Evolutionary conservation across 106 monocot species (phyloP), one percentile per base, ranked within the genome.

Genomic region (Dendrobium chrysotoxum): DNA sequence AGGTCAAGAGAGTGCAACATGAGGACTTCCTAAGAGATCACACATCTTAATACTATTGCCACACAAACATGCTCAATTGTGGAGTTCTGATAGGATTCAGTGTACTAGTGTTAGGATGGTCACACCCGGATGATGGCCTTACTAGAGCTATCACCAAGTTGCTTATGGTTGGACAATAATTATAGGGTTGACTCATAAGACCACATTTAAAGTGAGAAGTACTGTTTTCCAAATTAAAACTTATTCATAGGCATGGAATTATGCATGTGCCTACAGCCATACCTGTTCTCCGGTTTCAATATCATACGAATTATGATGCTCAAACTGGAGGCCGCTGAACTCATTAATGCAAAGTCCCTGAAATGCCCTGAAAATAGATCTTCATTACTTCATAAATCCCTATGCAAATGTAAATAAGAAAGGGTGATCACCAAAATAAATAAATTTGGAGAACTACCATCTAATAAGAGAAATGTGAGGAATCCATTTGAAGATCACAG

Each of bases 281-380:
- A 98, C 94, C 95, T 98, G 98, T 79, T 98, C 98, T 82, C 98
- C 98, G 66, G 91, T 91, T 84, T 95, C 89, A 64, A 98, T 81
- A 79, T 98, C 95, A 57, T 88, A 91, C 6, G 91, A 91, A 70
- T 98, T 77, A 39, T 91, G 84, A 30, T 91, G 89, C 44, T 95
- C 98, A 81, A 98, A 98, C 55, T 91, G 30, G 71, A 98, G 91
- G 64, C 98, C 98, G 23, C 65, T 88, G 80, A 98, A 98, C 75
- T 98, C 98, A 76, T 98, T 98, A 44, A 98, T 95, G 81, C 95
- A 87, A 79, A 95, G 88, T 41, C 98, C 98, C 79, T 98, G 92
- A 83, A 98, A 98, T 11, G 98, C 98, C 98, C 98, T 98, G 87
- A 39, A 86, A 80, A 11, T 77, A 84, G 18, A 54, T 77, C 44